Conservation (phyloP, 2,329 filamentous ascomycete species). For the Harringtonia lauricola region DNA sequence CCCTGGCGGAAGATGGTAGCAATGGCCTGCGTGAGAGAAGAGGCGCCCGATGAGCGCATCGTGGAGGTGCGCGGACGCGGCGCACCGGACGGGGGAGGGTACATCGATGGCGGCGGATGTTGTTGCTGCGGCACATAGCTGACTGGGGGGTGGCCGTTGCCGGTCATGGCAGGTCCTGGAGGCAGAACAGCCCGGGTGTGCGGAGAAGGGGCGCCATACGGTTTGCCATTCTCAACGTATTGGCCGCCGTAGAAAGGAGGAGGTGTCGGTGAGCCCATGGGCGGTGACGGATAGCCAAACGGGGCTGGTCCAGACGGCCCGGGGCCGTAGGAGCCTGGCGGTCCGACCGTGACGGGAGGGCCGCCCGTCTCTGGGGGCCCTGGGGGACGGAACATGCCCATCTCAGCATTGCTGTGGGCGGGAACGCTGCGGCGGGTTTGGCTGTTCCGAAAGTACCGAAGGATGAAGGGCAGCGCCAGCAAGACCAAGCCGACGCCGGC, state of each 20-base stretch:
- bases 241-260: neutral
- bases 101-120: neutral
- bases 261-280: no score
- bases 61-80: conserved; percentile 8
- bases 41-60: neutral
- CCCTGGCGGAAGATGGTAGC: conserved; percentile 11
- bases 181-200: no score
- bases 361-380: no score
- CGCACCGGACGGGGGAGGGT: neutral
- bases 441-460: conserved; percentile 17
- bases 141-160: no score
- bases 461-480: conserved; percentile 20
- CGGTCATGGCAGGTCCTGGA: no score
- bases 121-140: neutral
- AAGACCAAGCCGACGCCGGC: conserved; percentile 20
- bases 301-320: neutral
- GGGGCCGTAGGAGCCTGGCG: no score
- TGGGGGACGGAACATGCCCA: conserved; percentile 19
- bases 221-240: neutral
- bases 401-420: conserved; percentile 16
- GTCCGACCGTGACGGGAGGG: no score
- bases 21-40: conserved; percentile 4
- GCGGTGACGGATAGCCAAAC: no score
- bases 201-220: neutral
- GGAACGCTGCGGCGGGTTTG: conserved; percentile 10